These are phyloP conservation scores for Candida sithepensis DNA, from an alignment of 805 yeast species.

Conservation along the genomic window DNA sequence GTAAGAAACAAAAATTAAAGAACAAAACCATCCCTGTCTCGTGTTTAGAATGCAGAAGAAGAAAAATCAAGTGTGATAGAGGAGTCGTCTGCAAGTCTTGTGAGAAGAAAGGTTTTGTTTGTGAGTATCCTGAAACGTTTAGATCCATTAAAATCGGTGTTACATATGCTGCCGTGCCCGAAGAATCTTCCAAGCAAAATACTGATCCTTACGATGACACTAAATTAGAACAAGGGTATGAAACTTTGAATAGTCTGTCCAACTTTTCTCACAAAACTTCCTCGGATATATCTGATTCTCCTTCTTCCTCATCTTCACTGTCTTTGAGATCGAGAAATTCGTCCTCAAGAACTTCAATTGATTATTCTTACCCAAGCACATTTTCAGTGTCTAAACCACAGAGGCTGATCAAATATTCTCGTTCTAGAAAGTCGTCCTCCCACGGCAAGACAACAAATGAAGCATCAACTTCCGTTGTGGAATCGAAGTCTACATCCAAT, in stretches of 20 bases:
- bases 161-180: not conserved
- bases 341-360: not conserved
- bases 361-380: not conserved
- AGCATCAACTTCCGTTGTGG: not conserved
- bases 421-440: not conserved
- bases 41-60: conserved; percentile 31
- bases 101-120: conserved; percentile 31
- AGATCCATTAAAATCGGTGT: conserved; percentile 35
- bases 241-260: not conserved
- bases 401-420: not conserved
- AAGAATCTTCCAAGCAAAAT: not conserved
- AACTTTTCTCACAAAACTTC: no score
- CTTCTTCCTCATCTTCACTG: not conserved
- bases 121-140: conserved; percentile 44
- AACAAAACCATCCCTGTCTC: conserved; percentile 26
- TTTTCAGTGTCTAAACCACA: not conserved
- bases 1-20: not conserved
- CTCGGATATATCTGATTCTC: not conserved
- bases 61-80: conserved; percentile 34
- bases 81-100: conserved; percentile 41
- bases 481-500: not conserved
- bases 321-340: not conserved
- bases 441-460: not conserved
- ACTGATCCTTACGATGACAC: not conserved
- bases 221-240: not conserved